These are phyloP conservation scores for Echinochloa phyllopogon DNA, from an alignment of 176 grass and related monocot genomes.

Conservation along the genomic window DNA sequence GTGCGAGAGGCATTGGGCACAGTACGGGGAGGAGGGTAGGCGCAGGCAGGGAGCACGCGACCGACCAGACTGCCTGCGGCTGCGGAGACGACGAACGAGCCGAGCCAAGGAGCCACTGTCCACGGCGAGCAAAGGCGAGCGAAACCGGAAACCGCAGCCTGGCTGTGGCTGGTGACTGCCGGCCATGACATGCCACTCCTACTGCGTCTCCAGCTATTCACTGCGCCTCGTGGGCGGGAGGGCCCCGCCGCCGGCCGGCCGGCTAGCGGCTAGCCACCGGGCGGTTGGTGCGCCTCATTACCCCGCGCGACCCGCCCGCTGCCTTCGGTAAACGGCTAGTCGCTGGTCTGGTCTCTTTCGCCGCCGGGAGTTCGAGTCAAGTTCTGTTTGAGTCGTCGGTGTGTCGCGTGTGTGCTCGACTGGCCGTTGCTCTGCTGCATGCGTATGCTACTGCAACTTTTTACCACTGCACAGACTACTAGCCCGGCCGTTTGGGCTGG, in stretches of 20 bases:
- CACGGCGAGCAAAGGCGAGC: not conserved
- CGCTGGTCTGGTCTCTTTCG: too few relatives aligned
- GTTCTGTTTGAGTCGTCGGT: not conserved
- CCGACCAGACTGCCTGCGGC: too few relatives aligned
- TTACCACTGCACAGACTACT: not conserved
- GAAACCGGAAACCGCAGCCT: not conserved
- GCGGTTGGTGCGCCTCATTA: slow-evolving; percentile 34
- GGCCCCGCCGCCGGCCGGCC: not conserved
- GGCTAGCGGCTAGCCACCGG: too few relatives aligned
- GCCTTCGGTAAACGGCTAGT: not conserved
- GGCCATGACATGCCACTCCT: not conserved
- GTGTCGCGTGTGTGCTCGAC: not conserved
- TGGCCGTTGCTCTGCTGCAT: slow-evolving; percentile 21
- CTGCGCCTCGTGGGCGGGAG: not conserved
- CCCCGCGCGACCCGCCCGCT: not conserved
- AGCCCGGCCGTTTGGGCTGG: not conserved
- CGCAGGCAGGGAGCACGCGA: not conserved
- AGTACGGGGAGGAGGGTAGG: not conserved
- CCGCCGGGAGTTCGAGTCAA: not conserved
- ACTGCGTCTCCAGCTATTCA: too few relatives aligned
- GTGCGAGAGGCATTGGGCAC: not conserved
- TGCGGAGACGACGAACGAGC: not conserved
- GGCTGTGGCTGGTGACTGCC: too few relatives aligned
- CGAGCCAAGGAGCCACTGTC: not conserved
- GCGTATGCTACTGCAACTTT: too few relatives aligned